A percentile compares a stretch with the other conserved stretches of the same genome.
Evolutionary conservation across 2,329 filamentous ascomycete species (phyloP).

Genomic region (Hypoxylon sp.): DNA sequence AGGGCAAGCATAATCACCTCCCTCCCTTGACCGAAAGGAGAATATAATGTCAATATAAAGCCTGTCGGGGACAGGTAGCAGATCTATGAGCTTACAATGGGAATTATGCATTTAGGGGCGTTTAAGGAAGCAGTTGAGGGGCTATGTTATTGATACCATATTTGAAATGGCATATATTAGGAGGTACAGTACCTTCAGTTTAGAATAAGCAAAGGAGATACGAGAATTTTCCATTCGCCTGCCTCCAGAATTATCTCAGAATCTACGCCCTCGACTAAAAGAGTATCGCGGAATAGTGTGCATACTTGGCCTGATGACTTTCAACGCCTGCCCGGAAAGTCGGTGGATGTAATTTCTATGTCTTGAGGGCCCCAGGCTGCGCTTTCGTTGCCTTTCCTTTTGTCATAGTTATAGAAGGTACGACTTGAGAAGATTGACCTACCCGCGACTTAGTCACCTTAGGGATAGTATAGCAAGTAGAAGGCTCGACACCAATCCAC

Average conservation of each 20-base stretch:
- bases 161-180: constrained; percentile 12
- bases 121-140: constrained; percentile 26
- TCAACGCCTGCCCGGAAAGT: neutral
- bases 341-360: neutral
- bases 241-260: neutral
- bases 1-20: constrained; percentile 34
- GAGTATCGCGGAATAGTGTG: neutral
- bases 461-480: neutral
- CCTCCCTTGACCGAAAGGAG: neutral
- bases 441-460: neutral
- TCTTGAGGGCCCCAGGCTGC: neutral
- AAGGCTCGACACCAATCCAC: neutral
- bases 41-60: neutral
- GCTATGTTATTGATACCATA: constrained; percentile 31
- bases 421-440: neutral
- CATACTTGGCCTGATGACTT: neutral
- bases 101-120: constrained; percentile 39
- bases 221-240: neutral
- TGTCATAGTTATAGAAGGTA: neutral
- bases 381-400: neutral
- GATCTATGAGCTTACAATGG: constrained; percentile 1
- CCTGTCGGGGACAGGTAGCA: neutral
- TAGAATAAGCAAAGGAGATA: neutral
- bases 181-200: constrained; percentile 18
- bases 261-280: neutral